phyloP scores from a whole-genome alignment of 805 yeast species.

The Myxozyma geophila region DNA sequence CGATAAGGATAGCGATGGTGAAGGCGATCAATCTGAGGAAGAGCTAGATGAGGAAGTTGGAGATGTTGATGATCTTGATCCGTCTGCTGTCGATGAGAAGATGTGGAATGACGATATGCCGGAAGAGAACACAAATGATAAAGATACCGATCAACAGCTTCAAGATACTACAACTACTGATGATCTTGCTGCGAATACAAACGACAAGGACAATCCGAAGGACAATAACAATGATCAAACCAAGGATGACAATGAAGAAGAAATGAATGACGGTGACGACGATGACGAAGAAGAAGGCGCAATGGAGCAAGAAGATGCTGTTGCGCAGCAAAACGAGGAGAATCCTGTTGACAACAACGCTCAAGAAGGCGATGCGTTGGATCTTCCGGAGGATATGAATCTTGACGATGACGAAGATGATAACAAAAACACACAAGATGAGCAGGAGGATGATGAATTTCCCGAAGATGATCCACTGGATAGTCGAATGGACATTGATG shows the following conservation, averaged over 20 bases:
- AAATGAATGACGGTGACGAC: constrained; percentile 46
- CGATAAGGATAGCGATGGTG: constrained; percentile 87
- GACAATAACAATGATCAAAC: constrained; percentile 35
- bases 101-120: constrained; percentile 46
- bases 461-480: constrained; percentile 44
- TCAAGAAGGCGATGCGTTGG: constrained; percentile 84
- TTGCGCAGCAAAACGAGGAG: constrained; percentile 48
- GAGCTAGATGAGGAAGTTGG: constrained; percentile 69
- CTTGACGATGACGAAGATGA: constrained; percentile 79
- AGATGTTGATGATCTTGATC: constrained; percentile 37
- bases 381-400: constrained; percentile 89
- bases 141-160: constrained; percentile 42
- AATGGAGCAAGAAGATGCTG: constrained; percentile 46
- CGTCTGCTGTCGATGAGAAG: constrained; percentile 54
- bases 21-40: constrained; percentile 67
- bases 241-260: constrained; percentile 37
- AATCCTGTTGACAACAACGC: constrained; percentile 64
- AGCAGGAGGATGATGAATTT: constrained; percentile 44
- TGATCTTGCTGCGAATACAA: constrained; percentile 30
- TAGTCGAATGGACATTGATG: constrained; percentile 43
- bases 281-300: constrained; percentile 44
- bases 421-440: constrained; percentile 44
- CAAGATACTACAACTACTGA: constrained; percentile 32
- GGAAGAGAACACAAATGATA: constrained; percentile 39
- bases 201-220: constrained; percentile 39